phyloP scores from a whole-genome alignment of 371 early-diverging fungal genomes.

The Chytridiales sp. region DNA sequence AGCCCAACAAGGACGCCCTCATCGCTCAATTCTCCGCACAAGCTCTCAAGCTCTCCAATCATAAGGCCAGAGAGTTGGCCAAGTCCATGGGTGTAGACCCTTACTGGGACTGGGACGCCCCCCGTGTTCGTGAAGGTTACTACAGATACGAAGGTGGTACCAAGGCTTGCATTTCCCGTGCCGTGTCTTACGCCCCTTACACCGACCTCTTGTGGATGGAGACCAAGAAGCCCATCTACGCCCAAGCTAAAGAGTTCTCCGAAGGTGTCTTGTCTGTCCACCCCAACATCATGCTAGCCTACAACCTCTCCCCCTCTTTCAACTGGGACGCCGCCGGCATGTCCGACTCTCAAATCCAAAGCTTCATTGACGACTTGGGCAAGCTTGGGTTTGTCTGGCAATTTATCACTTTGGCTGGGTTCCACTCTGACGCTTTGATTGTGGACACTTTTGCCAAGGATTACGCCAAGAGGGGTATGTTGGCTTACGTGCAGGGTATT shows the following conservation, averaged over 20 bases:
- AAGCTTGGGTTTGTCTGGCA: constrained; percentile 96
- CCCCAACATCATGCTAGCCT: constrained; percentile 75
- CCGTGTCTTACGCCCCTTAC: constrained; percentile 88
- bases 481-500: constrained; percentile 90
- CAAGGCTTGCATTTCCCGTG: constrained; percentile 83
- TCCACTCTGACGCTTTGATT: constrained; percentile 87
- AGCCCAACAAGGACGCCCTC: constrained; percentile 37
- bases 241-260: constrained; percentile 92
- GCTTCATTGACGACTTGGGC: constrained; percentile 79
- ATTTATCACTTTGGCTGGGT: constrained; percentile 97
- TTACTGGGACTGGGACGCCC: constrained; percentile 90
- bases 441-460: constrained; percentile 88
- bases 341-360: constrained; percentile 83
- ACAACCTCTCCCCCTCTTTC: constrained; percentile 97
- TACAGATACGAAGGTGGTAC: constrained; percentile 96
- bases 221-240: constrained; percentile 88
- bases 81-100: constrained; percentile 78
- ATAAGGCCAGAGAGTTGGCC: constrained; percentile 80
- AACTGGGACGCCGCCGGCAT: constrained; percentile 98
- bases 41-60: constrained; percentile 69
- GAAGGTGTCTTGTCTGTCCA: constrained; percentile 71
- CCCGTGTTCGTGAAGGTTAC: constrained; percentile 93
- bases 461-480: constrained; percentile 89
- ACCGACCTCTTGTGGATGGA: constrained; percentile 98
- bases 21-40: constrained; percentile 58